A percentile compares a stretch with the other conserved stretches of the same genome.
Conservation (phyloP, 176 grass and related monocot species). For the Miscanthus lutarioriparius region DNA sequence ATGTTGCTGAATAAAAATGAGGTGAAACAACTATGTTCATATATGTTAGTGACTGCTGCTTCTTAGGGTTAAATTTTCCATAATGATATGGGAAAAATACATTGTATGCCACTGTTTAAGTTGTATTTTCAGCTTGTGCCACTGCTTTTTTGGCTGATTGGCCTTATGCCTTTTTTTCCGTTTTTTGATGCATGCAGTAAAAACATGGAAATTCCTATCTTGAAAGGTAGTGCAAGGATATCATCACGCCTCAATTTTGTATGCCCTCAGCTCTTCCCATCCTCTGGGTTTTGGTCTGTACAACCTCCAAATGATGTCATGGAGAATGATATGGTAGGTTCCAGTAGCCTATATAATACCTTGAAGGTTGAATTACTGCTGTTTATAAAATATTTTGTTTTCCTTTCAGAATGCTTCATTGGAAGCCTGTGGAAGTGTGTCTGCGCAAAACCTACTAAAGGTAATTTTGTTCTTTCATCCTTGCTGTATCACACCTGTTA, state of each 20-base stretch:
- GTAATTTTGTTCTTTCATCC: slow-evolving; percentile 34
- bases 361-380: slow-evolving; percentile 26
- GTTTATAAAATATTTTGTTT: slow-evolving; percentile 17
- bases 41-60: neutral
- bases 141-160: neutral
- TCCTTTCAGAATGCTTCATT: slow-evolving; percentile 47
- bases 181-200: slow-evolving; percentile 48
- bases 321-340: slow-evolving; percentile 46
- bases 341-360: neutral
- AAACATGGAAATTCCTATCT: slow-evolving; percentile 91
- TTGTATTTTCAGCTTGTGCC: neutral
- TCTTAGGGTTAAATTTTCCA: slow-evolving; percentile 11
- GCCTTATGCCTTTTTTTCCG: neutral
- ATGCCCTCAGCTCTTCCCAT: slow-evolving; percentile 88
- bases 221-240: slow-evolving; percentile 90
- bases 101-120: neutral
- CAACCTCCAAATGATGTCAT: slow-evolving; percentile 37
- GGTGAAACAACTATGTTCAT: neutral
- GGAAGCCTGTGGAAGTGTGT: slow-evolving; percentile 55
- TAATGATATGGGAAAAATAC: slow-evolving; percentile 1
- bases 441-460: slow-evolving; percentile 89
- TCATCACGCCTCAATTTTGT: slow-evolving; percentile 85
- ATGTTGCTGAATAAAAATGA: neutral
- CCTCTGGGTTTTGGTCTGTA: slow-evolving; percentile 75
- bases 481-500: slow-evolving; percentile 23